Conservation (phyloP, 2,329 filamentous ascomycete species). For the Purpureocillium takamizusanense region DNA sequence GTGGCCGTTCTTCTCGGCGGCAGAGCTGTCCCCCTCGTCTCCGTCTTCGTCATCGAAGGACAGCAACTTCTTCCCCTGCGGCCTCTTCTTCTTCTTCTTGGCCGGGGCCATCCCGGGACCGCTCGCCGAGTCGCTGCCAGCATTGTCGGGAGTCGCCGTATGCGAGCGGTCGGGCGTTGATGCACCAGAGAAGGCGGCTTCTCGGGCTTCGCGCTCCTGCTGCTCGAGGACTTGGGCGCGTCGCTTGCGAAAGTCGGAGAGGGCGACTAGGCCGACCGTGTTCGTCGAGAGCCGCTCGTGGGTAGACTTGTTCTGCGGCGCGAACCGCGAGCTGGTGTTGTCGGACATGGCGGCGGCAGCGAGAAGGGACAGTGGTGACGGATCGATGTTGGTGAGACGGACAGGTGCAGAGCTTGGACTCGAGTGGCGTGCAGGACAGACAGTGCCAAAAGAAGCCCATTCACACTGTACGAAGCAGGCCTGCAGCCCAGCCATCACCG, state of each 20-base stretch:
- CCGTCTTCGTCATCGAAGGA: conserved; percentile 64
- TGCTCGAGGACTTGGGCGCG: conserved; percentile 89
- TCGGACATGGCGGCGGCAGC: conserved; percentile 27
- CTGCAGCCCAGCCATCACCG: no score
- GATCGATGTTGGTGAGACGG: neutral
- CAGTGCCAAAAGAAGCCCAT: no score
- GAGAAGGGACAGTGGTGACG: no score
- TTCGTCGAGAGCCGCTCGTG: conserved; percentile 76
- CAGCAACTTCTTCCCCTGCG: conserved; percentile 36
- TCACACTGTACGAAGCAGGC: no score
- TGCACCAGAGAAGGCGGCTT: conserved; percentile 39
- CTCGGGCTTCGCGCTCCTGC: conserved; percentile 73
- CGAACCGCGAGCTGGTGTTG: conserved; percentile 51
- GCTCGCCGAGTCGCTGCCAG: conserved; percentile 22
- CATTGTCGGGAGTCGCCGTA: conserved; percentile 37
- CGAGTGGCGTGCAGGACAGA: no score
- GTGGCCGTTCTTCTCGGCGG: conserved; percentile 7
- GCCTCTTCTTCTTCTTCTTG: conserved; percentile 29
- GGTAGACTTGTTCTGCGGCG: conserved; percentile 64
- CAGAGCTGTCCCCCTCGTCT: conserved; percentile 34
- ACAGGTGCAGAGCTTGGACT: no score
- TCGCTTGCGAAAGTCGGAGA: conserved; percentile 92
- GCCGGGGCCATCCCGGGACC: conserved; percentile 14
- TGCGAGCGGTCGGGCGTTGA: conserved; percentile 41
- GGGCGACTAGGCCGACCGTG: conserved; percentile 82